phyloP scores from a whole-genome alignment of 2,329 filamentous ascomycete species.

The Beauveria pseudobassiana region DNA sequence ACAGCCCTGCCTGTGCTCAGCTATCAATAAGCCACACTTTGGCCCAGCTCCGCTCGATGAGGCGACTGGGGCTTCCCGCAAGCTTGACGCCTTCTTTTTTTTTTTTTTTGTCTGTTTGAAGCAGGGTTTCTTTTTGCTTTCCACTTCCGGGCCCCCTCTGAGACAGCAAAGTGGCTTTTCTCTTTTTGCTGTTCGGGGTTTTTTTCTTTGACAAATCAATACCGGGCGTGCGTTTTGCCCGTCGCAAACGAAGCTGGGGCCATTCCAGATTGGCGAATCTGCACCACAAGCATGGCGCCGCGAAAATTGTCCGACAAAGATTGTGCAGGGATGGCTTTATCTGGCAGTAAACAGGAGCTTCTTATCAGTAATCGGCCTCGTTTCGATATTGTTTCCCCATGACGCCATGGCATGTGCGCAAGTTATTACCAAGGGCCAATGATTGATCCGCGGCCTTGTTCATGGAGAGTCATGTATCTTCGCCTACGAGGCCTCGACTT shows the following conservation, averaged over 20 bases:
- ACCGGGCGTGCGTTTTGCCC: background rate
- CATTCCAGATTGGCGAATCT: conserved; percentile 2
- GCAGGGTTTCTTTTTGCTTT: background rate
- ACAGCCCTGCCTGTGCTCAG: conserved; percentile 8
- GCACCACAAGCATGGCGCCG: background rate
- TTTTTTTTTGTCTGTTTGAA: background rate
- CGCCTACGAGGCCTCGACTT: conserved; percentile 4
- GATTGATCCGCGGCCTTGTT: background rate
- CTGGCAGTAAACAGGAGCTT: too few species aligned
- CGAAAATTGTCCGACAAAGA: background rate
- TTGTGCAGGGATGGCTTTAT: background rate
- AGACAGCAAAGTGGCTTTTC: background rate
- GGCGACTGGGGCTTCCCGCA: conserved; percentile 1
- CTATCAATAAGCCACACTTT: background rate
- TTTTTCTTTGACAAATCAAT: background rate
- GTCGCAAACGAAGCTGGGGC: background rate
- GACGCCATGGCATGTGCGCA: background rate
- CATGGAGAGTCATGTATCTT: background rate
- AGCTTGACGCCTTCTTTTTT: conserved; percentile 4
- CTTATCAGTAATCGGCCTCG: too few species aligned
- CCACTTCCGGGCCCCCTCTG: background rate
- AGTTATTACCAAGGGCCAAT: background rate
- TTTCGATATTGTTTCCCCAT: background rate
- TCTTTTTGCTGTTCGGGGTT: background rate
- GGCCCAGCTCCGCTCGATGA: background rate